A percentile compares a stretch with the other conserved stretches of the same genome.
Conservation (phyloP, 2,329 filamentous ascomycete genomes). For the Graphilbum ipis-grandicollis region DNA sequence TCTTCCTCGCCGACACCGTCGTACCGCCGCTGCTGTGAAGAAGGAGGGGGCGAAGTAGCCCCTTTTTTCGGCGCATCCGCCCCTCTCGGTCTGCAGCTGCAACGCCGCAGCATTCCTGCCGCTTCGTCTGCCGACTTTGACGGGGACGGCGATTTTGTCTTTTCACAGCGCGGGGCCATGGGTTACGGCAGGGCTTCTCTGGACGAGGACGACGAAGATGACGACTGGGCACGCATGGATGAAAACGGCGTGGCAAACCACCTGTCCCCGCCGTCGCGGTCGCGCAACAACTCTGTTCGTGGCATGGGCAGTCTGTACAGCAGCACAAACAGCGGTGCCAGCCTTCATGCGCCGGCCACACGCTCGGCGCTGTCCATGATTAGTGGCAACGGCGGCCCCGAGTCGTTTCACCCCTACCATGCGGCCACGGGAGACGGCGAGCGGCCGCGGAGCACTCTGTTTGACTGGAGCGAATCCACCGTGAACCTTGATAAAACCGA, state of each 20-base stretch:
- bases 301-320: neutral
- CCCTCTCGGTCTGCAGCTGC: no score
- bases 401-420: conserved; percentile 12
- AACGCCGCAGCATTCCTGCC: no score
- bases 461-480: conserved; percentile 60
- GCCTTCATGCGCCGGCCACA: conserved; percentile 31
- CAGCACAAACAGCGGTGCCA: neutral
- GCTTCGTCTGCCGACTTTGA: neutral
- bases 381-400: conserved; percentile 26
- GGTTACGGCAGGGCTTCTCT: conserved; percentile 35
- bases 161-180: conserved; percentile 12
- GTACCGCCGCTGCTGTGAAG: neutral
- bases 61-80: neutral
- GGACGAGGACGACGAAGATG: conserved; percentile 45
- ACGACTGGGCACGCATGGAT: conserved; percentile 44
- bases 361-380: conserved; percentile 36
- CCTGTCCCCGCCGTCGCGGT: conserved; percentile 39
- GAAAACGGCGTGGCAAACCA: conserved; percentile 35
- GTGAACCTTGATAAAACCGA: conserved; percentile 40
- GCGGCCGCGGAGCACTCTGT: conserved; percentile 49
- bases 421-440: conserved; percentile 19
- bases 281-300: conserved; percentile 22
- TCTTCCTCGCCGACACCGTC: neutral
- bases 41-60: no score
- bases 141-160: conserved; percentile 12